Percentiles rank a stretch among this genome's conserved stretches.
Evolutionary conservation across 495 filamentous ascomycete genomes (phyloP).

Genomic region (Saxophila tyrrhenica): DNA sequence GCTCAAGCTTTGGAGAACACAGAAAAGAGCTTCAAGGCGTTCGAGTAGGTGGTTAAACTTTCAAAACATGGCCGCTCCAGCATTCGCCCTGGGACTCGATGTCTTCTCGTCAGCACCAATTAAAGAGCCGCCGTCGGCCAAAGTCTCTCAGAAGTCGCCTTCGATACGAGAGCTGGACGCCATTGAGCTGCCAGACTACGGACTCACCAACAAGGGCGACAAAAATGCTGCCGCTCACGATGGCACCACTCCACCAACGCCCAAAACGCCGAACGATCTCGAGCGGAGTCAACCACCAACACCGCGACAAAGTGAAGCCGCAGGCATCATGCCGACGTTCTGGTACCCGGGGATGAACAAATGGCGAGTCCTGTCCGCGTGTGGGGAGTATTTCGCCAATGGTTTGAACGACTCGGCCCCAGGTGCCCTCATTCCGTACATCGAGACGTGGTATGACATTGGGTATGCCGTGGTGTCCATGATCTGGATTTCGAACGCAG

Average conservation of each 20-base stretch:
- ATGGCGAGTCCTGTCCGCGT: constrained; percentile 33
- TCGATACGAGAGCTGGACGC: constrained; percentile 7
- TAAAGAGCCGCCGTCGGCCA: neutral
- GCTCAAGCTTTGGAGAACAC: too few species aligned
- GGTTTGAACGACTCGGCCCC: constrained; percentile 47
- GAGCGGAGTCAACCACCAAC: constrained; percentile 42
- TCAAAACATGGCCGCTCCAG: neutral
- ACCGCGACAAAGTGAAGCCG: constrained; percentile 30
- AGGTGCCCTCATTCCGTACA: constrained; percentile 64
- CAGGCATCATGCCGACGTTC: constrained; percentile 38
- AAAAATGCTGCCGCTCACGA: neutral
- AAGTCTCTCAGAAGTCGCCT: neutral
- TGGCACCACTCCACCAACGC: neutral
- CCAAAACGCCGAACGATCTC: constrained; percentile 38
- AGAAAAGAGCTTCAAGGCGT: too few species aligned
- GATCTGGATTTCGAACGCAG: constrained; percentile 67
- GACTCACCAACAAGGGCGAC: neutral
- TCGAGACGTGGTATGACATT: constrained; percentile 60
- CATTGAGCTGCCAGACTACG: constrained; percentile 11
- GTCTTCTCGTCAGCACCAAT: neutral
- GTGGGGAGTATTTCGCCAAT: constrained; percentile 32
- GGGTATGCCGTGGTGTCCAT: constrained; percentile 64
- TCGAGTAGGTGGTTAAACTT: too few species aligned
- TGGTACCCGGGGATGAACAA: constrained; percentile 44
- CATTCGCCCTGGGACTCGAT: neutral